Percentiles rank a stretch among this genome's conserved stretches.
These are phyloP conservation scores for Thraustochytrium sp. DNA, from an alignment of 352 stramenopile species.

Conservation along the genomic window DNA sequence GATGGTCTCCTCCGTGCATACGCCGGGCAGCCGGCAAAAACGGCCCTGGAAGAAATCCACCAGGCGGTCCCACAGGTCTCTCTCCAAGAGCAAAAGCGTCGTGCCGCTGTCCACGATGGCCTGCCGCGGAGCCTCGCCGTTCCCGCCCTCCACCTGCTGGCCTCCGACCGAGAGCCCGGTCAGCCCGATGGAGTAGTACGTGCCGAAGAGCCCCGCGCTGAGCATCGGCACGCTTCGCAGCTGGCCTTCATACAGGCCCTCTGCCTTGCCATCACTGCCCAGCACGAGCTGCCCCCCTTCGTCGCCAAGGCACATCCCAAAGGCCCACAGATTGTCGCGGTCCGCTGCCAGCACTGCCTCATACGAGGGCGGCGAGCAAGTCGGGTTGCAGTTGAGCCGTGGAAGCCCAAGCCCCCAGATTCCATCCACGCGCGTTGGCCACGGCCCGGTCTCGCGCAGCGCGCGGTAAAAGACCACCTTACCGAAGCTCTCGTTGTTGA, in stretches of 20 bases:
- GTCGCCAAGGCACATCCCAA: conserved; percentile 37
- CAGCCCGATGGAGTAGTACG: conserved; percentile 26
- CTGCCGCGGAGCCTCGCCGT: not conserved
- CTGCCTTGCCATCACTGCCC: not conserved
- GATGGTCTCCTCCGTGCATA: conserved; percentile 14
- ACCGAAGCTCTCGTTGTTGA: not conserved
- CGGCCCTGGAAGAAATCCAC: conserved; percentile 16
- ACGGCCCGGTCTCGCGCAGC: not conserved
- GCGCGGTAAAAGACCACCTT: not conserved
- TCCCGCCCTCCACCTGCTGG: not conserved
- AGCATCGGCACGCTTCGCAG: not conserved
- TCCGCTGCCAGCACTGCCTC: not conserved
- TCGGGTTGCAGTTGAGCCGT: conserved; percentile 37
- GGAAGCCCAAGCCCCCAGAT: conserved; percentile 24
- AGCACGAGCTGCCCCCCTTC: not conserved
- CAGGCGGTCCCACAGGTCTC: not conserved
- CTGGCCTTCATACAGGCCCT: not conserved
- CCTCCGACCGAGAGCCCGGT: not conserved
- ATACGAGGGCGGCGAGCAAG: conserved; percentile 3
- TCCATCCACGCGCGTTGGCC: conserved; percentile 24
- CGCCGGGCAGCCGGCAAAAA: not conserved
- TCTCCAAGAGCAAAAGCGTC: conserved; percentile 16
- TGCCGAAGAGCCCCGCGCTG: conserved; percentile 10
- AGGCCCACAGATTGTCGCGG: not conserved
- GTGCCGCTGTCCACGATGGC: conserved; percentile 30